Base-by-base conservation (phyloP, 345 rosid genomes). In the Hypericum perforatum region DNA sequence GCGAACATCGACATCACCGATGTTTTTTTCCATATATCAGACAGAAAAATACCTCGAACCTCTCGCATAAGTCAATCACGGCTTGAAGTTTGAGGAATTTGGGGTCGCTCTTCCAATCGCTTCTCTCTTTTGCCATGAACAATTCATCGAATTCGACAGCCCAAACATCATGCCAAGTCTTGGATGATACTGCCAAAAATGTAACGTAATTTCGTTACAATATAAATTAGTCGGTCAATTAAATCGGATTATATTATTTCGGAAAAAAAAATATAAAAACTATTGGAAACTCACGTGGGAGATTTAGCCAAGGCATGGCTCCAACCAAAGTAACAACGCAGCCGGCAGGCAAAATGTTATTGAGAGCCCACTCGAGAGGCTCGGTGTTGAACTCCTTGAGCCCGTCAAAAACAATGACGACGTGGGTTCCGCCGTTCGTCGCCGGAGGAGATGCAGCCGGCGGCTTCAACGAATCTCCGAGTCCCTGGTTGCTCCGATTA, bases 231-330 rank as follows among this genome's bases (percentile, higher is more conserved):
- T 3, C 6, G 5, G 13, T 38, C 15, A 37, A n/a, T n/a, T n/a
- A n/a, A 9, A 0, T 39, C 12, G 7, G 14, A 32, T n/a, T n/a
- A n/a, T n/a, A n/a, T n/a, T n/a, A n/a, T n/a, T n/a, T n/a, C n/a
- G n/a, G n/a, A n/a, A n/a, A n/a, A 11, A 7, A 6, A 37, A 51
- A 10, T 51, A 0, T 0, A 60, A 32, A 51, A 7, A 3, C 3
- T 13, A 0, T 39, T 2, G 5, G 6, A 42, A 11, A 54, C 77
- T 70, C 22, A 75, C 80, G 52, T 2, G 77, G 82, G 53, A 77
- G 77, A 50, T 77, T 75, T n/a, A 80, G 63, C 82, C 86, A 77
- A 0, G 80, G 86, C 78, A 74, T 76, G 54, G 69, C 52, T 12
- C 78, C 82, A 9, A 75, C 57, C 4, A 80, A 70, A 37, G 82